Conservation (phyloP, 305 asterid genomes). For the Fraxinus angustifolia region DNA sequence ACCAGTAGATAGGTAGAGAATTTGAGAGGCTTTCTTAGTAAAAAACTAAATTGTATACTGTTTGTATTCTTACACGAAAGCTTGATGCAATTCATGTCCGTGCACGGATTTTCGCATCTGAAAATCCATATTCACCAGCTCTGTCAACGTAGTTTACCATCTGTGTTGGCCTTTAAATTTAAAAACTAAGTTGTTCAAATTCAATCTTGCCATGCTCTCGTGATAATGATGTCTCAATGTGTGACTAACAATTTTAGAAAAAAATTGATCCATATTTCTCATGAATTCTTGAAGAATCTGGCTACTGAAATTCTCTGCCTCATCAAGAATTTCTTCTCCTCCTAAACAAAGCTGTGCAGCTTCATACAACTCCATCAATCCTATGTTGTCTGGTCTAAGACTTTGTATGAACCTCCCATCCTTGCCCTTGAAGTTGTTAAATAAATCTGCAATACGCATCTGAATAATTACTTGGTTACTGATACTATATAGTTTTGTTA, state of each 20-base stretch:
- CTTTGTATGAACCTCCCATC: conserved; percentile 24
- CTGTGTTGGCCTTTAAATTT: conserved; percentile 16
- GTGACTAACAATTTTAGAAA: conserved; percentile 15
- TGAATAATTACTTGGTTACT: neutral
- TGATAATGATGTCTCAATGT: conserved; percentile 26
- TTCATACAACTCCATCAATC: conserved; percentile 39
- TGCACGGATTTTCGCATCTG: neutral
- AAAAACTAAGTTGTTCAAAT: neutral
- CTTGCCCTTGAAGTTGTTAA: conserved; percentile 27
- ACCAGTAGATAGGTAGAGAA: neutral
- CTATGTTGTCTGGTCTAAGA: conserved; percentile 19
- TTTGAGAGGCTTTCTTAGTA: neutral
- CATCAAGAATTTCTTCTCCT: conserved; percentile 41
- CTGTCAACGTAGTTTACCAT: conserved; percentile 19
- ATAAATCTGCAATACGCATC: conserved; percentile 26
- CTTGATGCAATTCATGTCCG: conserved; percentile 3
- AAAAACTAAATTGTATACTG: neutral
- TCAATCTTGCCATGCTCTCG: conserved; percentile 20
- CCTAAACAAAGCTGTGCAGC: conserved; percentile 40
- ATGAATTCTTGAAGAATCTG: conserved; percentile 21
- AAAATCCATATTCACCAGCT: conserved; percentile 12
- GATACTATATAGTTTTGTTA: neutral
- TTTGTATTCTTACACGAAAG: conserved; percentile 14
- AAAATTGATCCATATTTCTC: neutral
- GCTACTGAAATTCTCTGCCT: conserved; percentile 30